Conservation (phyloP, 1,284 basidiomycete genomes). For the Polyporus tsugae region DNA sequence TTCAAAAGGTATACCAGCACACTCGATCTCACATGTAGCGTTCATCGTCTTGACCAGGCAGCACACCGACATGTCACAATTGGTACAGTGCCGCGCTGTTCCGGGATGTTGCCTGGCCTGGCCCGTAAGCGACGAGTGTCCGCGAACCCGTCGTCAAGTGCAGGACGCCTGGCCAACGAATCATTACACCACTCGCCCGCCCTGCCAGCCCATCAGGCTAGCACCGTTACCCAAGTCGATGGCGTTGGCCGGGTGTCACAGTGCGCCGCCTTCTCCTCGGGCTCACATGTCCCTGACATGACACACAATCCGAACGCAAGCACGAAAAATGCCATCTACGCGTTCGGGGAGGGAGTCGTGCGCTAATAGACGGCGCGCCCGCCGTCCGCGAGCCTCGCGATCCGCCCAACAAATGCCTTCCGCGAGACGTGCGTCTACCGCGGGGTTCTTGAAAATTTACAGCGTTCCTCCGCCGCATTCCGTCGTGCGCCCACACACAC, state of each 20-base stretch:
- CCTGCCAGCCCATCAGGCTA: not conserved
- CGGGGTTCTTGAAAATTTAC: constrained; percentile 2
- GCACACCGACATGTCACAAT: not conserved
- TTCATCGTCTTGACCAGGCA: not conserved
- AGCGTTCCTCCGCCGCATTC: not conserved
- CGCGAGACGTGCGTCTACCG: not conserved
- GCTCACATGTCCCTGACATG: not conserved
- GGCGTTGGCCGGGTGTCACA: not conserved
- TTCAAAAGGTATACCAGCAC: not conserved
- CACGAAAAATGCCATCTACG: not conserved
- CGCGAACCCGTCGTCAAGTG: not conserved
- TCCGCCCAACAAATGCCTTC: not conserved
- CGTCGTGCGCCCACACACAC: constrained; percentile 1
- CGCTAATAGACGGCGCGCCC: not conserved
- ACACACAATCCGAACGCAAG: not conserved
- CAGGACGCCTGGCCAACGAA: not conserved
- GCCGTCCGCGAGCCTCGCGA: not conserved
- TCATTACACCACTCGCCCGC: not conserved
- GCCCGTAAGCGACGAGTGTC: not conserved
- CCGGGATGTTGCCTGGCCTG: not conserved
- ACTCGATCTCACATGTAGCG: not conserved
- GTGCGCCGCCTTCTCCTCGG: not conserved
- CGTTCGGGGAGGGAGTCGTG: not conserved
- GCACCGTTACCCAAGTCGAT: not conserved
- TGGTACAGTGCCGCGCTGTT: not conserved